Base-by-base conservation (phyloP, 2,329 filamentous ascomycete genomes). In the Pyrenophora tritici-repentis region DNA sequence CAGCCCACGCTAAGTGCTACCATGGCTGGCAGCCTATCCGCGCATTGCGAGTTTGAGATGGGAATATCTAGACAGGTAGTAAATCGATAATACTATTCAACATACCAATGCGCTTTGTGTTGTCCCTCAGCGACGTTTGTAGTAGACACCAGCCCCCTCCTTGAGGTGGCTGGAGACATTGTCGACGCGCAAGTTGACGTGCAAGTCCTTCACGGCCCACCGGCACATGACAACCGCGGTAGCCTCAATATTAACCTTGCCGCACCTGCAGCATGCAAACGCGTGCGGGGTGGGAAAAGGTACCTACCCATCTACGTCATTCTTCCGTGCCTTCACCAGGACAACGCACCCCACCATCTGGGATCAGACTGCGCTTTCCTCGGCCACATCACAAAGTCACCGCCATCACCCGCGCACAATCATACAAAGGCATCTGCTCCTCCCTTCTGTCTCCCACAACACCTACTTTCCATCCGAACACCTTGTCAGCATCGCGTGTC, bases 301-400 rank as follows among this genome's bases (percentile, higher is more conserved):
- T 53, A 39, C 50, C 43, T 43, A 35, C 29, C 14, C 8, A 24
- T 39, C 42, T 37, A 56, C 50, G 42, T 47, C 53, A 50, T 50
- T 24, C 13, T 17, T 39, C 22, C 31, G 38, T 38, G 32, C 45
- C 33, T 52, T 52, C 49, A 48, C 49, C 36, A 45, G 42, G 39
- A 47, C 39, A 48, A 48, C 49, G 32, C 45, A 45, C 50, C 46
- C 36, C 33, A 47, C 26, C 40, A 34, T 32, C 26, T 29, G 10
- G 26, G 7, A 22, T 31, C 34, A 22, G 14, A 44, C 42, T 46
- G 48, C 40, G 42, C 38, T 51, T 51, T 38, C 44, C 47, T 41
- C 36, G 47, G 51, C 47, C 40, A 36, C 46, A 38, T 53, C 47
- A 42, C 47, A 33, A 42, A 32, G 29, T 14, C 41, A 38, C 22